Evolutionary conservation across 257 asterid genomes (phyloP).

Genomic region (Primulina eburnea): DNA sequence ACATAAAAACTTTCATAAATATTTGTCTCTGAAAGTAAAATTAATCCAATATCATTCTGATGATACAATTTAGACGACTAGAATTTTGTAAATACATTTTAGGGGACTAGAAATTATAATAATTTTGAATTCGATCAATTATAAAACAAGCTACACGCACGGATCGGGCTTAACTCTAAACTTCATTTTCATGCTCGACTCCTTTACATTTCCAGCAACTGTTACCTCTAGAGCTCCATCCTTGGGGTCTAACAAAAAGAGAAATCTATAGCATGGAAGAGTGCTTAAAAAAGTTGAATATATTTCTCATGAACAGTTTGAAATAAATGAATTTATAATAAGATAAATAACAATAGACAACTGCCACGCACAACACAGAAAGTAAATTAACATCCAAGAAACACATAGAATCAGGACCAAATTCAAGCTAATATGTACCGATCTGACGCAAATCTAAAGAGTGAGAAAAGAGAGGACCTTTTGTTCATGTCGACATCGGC

Average conservation of each 20-base stretch:
- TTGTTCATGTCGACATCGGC: constrained; percentile 96
- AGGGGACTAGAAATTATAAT: no score
- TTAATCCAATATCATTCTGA: not conserved
- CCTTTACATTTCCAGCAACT: not conserved
- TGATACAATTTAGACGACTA: no score
- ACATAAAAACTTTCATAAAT: not conserved
- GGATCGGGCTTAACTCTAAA: not conserved
- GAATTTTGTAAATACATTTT: no score
- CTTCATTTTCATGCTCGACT: not conserved
- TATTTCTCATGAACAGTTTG: not conserved
- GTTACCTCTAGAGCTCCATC: not conserved
- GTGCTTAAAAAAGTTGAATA: no score
- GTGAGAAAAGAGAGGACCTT: constrained; percentile 35
- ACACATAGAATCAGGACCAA: not conserved
- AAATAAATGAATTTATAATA: no score
- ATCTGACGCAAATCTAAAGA: not conserved
- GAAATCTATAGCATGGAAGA: no score
- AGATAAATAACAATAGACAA: not conserved
- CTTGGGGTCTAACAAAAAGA: not conserved
- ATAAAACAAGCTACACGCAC: no score
- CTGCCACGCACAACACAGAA: no score
- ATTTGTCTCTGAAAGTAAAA: not conserved
- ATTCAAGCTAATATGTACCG: not conserved
- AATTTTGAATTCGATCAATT: no score
- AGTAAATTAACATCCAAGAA: no score